phyloP scores from a whole-genome alignment of 257 asterid species.

The Solanum clarkiae region DNA sequence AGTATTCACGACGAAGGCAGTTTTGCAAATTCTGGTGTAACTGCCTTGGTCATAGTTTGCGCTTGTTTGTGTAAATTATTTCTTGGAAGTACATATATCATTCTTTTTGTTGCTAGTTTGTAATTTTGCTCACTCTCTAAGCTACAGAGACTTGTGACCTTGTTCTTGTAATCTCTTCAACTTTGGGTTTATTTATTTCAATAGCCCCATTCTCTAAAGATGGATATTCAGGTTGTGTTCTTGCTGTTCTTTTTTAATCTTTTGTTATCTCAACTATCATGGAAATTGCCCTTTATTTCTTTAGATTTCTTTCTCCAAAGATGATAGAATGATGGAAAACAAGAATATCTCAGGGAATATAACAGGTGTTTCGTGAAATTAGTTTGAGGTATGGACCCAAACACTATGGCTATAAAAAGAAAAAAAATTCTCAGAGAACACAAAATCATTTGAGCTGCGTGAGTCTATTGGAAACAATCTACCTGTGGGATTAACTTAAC shows the following conservation, averaged over 20 bases:
- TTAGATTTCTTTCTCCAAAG: not conserved
- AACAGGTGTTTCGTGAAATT: not conserved
- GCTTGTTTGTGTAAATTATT: conserved; percentile 41
- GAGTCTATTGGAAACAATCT: not conserved
- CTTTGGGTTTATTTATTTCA: conserved; percentile 4
- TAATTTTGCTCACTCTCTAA: conserved; percentile 5
- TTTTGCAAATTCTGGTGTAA: conserved; percentile 9
- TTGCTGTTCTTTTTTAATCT: not conserved
- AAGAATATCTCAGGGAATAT: not conserved
- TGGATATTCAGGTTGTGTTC: not conserved
- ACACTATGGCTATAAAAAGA: not conserved
- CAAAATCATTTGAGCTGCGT: too few species aligned
- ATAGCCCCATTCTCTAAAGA: not conserved
- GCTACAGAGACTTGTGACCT: conserved; percentile 25
- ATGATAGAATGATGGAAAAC: not conserved
- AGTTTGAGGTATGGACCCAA: not conserved
- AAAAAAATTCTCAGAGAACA: not conserved
- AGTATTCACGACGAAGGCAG: conserved; percentile 23
- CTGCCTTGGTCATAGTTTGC: conserved; percentile 11
- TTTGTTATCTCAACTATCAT: not conserved
- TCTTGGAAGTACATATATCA: conserved; percentile 35
- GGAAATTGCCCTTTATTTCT: not conserved
- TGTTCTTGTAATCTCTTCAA: conserved; percentile 20
- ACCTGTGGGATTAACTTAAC: not conserved
- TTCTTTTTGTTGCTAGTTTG: conserved; percentile 12